Evolutionary conservation across 2,329 filamentous ascomycete genomes (phyloP).

Genomic region (Zasmidium citrigriseum): DNA sequence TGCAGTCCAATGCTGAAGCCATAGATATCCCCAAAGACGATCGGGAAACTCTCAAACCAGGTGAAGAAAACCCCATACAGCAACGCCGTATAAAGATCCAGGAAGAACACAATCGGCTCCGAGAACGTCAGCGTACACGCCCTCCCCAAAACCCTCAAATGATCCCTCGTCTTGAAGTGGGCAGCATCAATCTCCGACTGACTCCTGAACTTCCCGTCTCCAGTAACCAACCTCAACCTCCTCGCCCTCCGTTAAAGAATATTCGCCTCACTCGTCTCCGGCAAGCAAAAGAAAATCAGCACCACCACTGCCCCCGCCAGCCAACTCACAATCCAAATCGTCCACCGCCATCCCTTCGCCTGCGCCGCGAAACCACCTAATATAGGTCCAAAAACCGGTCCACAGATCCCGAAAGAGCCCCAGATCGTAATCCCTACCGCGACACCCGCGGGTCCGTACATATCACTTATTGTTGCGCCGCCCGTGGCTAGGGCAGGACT

Average conservation of each 20-base stretch:
- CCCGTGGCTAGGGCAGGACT: conserved; percentile 46
- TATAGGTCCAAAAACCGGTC: conserved; percentile 41
- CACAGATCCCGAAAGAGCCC: conserved; percentile 38
- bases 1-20: conserved; percentile 33
- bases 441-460: conserved; percentile 38
- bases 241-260: conserved; percentile 41
- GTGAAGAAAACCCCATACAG: conserved; percentile 43
- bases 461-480: conserved; percentile 44
- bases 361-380: conserved; percentile 40
- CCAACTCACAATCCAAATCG: conserved; percentile 40
- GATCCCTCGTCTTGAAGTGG: conserved; percentile 35
- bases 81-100: conserved; percentile 44
- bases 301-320: conserved; percentile 37
- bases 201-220: conserved; percentile 37
- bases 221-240: conserved; percentile 37
- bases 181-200: conserved; percentile 39
- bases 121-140: conserved; percentile 42
- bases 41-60: conserved; percentile 46
- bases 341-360: conserved; percentile 9
- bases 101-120: conserved; percentile 39
- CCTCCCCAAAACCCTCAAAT: conserved; percentile 41
- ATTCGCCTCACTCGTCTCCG: conserved; percentile 39
- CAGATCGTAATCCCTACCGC: conserved; percentile 41
- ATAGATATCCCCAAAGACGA: conserved; percentile 42
- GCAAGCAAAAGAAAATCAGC: conserved; percentile 36